Evolutionary conservation across 768 basidiomycete genomes (phyloP).

Genomic region (Mycena pura): DNA sequence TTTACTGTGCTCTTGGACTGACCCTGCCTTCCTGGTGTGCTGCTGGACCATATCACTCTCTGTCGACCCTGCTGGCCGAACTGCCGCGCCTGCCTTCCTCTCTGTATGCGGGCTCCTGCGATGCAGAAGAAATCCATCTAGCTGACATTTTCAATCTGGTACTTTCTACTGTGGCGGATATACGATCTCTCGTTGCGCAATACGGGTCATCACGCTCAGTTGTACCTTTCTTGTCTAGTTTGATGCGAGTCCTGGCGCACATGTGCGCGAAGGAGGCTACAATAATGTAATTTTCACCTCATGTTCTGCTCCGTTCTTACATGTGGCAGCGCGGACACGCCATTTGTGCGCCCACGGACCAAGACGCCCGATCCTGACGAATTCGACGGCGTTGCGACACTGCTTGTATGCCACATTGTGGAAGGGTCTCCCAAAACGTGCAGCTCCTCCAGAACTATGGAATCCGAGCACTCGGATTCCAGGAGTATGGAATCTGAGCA

Average conservation of each 20-base stretch:
- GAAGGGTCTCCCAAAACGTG: too few species aligned
- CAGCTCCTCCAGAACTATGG: too few species aligned
- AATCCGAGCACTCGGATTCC: too few species aligned
- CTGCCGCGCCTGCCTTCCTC: neutral
- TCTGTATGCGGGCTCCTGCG: neutral
- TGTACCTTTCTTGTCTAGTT: neutral
- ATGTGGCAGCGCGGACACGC: neutral
- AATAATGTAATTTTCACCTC: neutral
- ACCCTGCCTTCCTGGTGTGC: slow-evolving; percentile 15
- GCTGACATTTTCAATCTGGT: slow-evolving; percentile 4
- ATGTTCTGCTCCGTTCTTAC: neutral
- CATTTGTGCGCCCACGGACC: slow-evolving; percentile 4
- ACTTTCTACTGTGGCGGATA: slow-evolving; percentile 2
- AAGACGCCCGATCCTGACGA: neutral
- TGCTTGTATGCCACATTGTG: slow-evolving; percentile 9
- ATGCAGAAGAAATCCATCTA: neutral
- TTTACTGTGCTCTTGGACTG: neutral
- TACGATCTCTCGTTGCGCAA: neutral
- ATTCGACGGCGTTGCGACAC: neutral
- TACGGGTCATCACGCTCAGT: slow-evolving; percentile 8
- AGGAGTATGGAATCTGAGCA: too few species aligned
- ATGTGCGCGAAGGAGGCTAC: slow-evolving; percentile 1
- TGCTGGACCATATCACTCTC: slow-evolving; percentile 5
- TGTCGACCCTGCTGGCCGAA: slow-evolving; percentile 8
- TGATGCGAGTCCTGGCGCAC: neutral